Evolutionary conservation across 2,329 filamentous ascomycete species (phyloP).

Genomic region (Rachicladosporium sp.): DNA sequence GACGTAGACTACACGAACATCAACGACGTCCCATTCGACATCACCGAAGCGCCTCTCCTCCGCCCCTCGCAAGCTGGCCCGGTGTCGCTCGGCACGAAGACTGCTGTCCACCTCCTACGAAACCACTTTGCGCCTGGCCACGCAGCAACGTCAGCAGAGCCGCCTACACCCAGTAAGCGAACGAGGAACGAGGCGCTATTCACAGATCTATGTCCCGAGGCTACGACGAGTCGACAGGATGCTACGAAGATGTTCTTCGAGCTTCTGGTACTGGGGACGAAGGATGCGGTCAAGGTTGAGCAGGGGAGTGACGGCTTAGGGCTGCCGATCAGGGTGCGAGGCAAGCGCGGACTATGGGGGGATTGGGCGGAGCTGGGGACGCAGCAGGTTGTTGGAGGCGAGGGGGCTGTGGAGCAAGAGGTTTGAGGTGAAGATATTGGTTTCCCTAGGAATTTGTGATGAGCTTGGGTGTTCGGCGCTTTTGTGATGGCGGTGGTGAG

Average conservation of each 20-base stretch:
- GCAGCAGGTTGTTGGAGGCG: not conserved
- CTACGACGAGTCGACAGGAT: slow-evolving; percentile 68
- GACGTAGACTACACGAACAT: slow-evolving; percentile 18
- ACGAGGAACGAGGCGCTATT: slow-evolving; percentile 71
- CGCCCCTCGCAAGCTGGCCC: slow-evolving; percentile 76
- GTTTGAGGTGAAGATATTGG: too few relatives aligned
- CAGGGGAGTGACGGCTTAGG: slow-evolving; percentile 58
- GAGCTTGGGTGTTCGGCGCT: too few relatives aligned
- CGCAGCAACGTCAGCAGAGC: slow-evolving; percentile 52
- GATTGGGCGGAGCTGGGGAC: slow-evolving; percentile 68
- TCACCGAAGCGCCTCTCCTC: slow-evolving; percentile 61
- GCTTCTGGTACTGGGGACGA: slow-evolving; percentile 86
- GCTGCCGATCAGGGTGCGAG: slow-evolving; percentile 68
- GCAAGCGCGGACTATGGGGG: slow-evolving; percentile 93
- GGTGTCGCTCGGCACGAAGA: slow-evolving; percentile 82
- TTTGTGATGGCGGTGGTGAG: too few relatives aligned
- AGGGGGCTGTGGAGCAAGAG: too few relatives aligned
- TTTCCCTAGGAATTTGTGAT: too few relatives aligned
- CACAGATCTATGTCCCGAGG: slow-evolving; percentile 79
- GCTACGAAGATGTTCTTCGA: slow-evolving; percentile 99
- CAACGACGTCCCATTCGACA: slow-evolving; percentile 50
- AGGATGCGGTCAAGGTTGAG: slow-evolving; percentile 95
- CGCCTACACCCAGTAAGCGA: slow-evolving; percentile 55
- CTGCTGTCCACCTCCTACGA: slow-evolving; percentile 86
- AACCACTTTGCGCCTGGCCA: slow-evolving; percentile 52